Base-by-base conservation (phyloP, 805 yeast genomes). In the Kuraishia piskuri region DNA sequence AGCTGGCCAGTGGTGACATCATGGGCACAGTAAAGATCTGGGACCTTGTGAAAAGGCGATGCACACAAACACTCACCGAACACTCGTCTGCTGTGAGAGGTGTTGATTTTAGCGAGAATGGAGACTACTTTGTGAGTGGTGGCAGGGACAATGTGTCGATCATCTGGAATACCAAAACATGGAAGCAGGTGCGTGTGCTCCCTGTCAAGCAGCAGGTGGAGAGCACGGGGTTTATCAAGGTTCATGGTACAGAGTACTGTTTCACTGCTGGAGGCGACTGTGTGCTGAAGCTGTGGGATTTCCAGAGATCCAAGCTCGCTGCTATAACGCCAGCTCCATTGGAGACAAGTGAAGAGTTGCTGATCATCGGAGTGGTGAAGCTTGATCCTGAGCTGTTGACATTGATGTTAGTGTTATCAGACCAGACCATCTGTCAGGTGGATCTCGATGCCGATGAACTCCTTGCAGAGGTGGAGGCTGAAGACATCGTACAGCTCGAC, bases 31-130 rank as follows among this genome's bases (percentile, higher is more conserved):
- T 75, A 19, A 78, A 77, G 59, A 68, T 80, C 19, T 80, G 84
- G 84, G 81, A 80, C 60, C 69, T 80, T 82, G 96, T 73, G 72
- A 85, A 82, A 62, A 77, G 97, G 60, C 88, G 83, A 61, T 80
- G 87, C 55, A 58, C 83, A 4, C 78, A 77, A 17, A 73, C 76
- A 17, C 79, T 84, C 37, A 68, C 82, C 46, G 96, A 90, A 57
- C 99, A 94, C 64, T 78, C 77, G 6, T 77, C 88, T 23, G 92
- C 96, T 0, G 92, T 94, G 1, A 80, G 98, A 67, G 96, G 96
- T 0, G 69, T 92, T 12, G 88, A 81, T 20, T 86, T 91, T 60
- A 68, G 69, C 55, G 61, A 61, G 1, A 74, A 72, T 36, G 89
- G 86, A 10, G 71, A 73, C 21, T 65, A 72, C 26, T 75, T 94